phyloP scores from a whole-genome alignment of 495 filamentous ascomycete species.

The Parmelia sp. region DNA sequence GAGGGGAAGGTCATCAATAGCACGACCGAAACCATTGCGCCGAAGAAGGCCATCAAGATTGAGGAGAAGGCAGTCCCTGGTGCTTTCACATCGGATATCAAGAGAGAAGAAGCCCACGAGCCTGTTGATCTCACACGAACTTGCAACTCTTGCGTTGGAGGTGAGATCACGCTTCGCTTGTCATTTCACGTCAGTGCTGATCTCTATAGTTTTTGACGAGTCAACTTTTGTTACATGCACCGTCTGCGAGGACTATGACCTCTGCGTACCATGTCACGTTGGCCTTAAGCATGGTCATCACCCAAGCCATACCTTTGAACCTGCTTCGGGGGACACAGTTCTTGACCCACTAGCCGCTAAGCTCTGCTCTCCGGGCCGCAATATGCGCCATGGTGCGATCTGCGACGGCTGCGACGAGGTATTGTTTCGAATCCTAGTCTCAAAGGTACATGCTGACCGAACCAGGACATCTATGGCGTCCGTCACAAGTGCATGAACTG shows the following conservation, averaged over 20 bases:
- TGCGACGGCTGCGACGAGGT: conserved; percentile 93
- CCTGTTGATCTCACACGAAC: conserved; percentile 52
- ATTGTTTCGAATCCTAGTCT: conserved; percentile 15
- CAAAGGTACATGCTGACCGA: conserved; percentile 27
- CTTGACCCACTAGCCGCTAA: conserved; percentile 50
- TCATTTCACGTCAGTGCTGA: conserved; percentile 16
- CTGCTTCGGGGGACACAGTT: conserved; percentile 50
- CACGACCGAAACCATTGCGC: conserved; percentile 69
- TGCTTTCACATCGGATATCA: conserved; percentile 37
- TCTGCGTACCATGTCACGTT: conserved; percentile 77
- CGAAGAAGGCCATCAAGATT: conserved; percentile 41
- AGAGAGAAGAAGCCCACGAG: conserved; percentile 27
- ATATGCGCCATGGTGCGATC: conserved; percentile 73
- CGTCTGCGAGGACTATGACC: conserved; percentile 81
- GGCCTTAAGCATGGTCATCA: conserved; percentile 83
- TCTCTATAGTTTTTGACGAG: conserved; percentile 59
- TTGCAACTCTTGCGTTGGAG: conserved; percentile 85
- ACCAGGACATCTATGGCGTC: conserved; percentile 69
- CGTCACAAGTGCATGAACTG: conserved; percentile 97
- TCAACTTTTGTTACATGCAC: conserved; percentile 77
- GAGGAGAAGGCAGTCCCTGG: conserved; percentile 36
- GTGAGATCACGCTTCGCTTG: conserved; percentile 39
- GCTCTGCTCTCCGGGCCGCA: conserved; percentile 75
- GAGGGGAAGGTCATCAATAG: conserved; percentile 75
- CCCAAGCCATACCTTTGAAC: conserved; percentile 73